Conservation (phyloP, 768 basidiomycete species). For the Amanita molliuscula region DNA sequence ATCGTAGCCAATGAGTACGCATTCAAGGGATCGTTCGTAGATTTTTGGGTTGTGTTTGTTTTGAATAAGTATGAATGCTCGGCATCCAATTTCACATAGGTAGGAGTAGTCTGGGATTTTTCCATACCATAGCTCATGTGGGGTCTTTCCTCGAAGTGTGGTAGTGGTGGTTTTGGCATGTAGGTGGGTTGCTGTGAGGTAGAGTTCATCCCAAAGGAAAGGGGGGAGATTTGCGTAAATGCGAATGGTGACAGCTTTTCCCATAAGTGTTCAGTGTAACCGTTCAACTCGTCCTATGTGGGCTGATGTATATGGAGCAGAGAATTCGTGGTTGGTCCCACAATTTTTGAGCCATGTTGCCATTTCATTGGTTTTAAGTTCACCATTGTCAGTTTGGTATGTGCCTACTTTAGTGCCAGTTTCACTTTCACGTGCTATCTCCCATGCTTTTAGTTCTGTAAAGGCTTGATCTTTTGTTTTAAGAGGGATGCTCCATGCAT, state of each 20-base stretch:
- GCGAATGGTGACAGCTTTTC: not conserved
- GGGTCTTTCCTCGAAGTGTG: constrained; percentile 8
- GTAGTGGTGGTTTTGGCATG: not conserved
- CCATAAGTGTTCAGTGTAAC: not conserved
- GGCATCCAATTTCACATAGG: constrained; percentile 20
- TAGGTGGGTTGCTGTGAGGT: not conserved
- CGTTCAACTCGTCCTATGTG: not conserved
- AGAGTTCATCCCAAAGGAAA: not conserved
- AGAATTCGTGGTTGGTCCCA: not conserved
- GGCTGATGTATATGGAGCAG: not conserved
- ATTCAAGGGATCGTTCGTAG: constrained; percentile 1
- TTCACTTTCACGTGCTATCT: constrained; percentile 11
- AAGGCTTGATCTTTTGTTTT: constrained; percentile 8
- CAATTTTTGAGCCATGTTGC: constrained; percentile 4
- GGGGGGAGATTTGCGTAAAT: not conserved
- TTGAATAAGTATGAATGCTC: constrained; percentile 15
- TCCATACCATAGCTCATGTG: constrained; percentile 12
- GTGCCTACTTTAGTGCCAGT: constrained; percentile 11
- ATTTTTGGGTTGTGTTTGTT: constrained; percentile 16
- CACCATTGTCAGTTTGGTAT: constrained; percentile 13
- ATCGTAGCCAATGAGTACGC: not conserved
- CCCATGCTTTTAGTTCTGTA: constrained; percentile 18
- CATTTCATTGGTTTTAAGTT: constrained; percentile 14
- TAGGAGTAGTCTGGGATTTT: constrained; percentile 15
- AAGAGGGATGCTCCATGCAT: not conserved